Conservation (phyloP, 1,139 yeast species). For the Pichia sp. region DNA sequence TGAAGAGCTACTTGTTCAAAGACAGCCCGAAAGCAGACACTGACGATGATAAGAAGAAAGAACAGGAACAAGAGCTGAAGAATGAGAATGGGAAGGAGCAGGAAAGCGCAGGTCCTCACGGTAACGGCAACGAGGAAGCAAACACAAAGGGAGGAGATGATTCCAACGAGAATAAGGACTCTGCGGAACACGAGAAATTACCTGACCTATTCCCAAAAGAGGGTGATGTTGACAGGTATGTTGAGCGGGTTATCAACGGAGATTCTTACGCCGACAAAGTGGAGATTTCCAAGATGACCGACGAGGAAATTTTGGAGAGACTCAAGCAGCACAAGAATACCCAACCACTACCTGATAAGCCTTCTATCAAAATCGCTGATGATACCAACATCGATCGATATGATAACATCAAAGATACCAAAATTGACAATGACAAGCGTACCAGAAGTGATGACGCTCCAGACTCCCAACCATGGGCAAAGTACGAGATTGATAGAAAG, state of each 20-base stretch:
- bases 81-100: not conserved
- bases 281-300: constrained; percentile 11
- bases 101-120: not conserved
- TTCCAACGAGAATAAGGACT: too few relatives aligned
- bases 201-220: not conserved
- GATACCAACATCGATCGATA: not conserved
- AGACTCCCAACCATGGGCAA: constrained; percentile 11
- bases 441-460: constrained; percentile 21
- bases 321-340: too few relatives aligned
- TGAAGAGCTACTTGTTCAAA: too few relatives aligned
- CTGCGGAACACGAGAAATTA: too few relatives aligned
- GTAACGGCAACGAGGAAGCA: not conserved
- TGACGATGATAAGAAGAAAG: constrained; percentile 1
- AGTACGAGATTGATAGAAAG: constrained; percentile 13
- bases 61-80: not conserved
- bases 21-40: not conserved
- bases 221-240: not conserved
- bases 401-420: constrained; percentile 18
- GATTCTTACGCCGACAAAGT: not conserved
- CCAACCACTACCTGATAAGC: too few relatives aligned
- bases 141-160: too few relatives aligned
- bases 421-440: constrained; percentile 18
- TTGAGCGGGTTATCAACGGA: not conserved
- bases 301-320: constrained; percentile 17
- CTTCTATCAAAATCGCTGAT: too few relatives aligned